phyloP scores from a whole-genome alignment of 768 basidiomycete species.

The Boletellus emodensis region DNA sequence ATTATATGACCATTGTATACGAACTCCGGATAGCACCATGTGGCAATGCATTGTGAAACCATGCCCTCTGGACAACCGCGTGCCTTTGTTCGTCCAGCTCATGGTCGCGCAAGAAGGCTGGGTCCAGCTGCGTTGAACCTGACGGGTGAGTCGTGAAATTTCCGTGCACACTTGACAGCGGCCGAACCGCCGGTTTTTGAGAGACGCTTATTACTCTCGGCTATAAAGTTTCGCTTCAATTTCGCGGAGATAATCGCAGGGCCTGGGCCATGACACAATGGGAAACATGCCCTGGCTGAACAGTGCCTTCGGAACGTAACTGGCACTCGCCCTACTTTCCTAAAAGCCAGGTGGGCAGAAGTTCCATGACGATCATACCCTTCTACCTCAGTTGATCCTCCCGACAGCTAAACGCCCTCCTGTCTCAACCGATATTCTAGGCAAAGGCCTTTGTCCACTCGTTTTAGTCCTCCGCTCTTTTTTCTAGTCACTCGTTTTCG shows the following conservation, averaged over 20 bases:
- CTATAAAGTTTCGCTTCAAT: conserved; percentile 3
- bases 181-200: background rate
- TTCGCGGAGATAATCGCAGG: conserved; percentile 25
- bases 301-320: background rate
- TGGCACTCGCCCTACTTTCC: conserved; percentile 1
- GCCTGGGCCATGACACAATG: conserved; percentile 4
- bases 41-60: no score
- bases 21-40: no score
- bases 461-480: conserved; percentile 26
- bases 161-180: no score
- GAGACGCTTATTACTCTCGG: background rate
- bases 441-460: conserved; percentile 11
- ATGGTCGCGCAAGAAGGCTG: no score
- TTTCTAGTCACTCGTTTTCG: conserved; percentile 25
- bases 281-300: conserved; percentile 1
- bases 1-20: no score
- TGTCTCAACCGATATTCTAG: background rate
- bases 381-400: background rate
- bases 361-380: background rate
- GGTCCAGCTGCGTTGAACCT: no score
- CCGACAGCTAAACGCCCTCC: background rate
- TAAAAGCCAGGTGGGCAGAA: conserved; percentile 7
- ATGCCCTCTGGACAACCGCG: no score
- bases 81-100: no score
- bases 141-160: no score